phyloP scores from a whole-genome alignment of 768 basidiomycete species.

The Gloeopeniophorella convolvens region DNA sequence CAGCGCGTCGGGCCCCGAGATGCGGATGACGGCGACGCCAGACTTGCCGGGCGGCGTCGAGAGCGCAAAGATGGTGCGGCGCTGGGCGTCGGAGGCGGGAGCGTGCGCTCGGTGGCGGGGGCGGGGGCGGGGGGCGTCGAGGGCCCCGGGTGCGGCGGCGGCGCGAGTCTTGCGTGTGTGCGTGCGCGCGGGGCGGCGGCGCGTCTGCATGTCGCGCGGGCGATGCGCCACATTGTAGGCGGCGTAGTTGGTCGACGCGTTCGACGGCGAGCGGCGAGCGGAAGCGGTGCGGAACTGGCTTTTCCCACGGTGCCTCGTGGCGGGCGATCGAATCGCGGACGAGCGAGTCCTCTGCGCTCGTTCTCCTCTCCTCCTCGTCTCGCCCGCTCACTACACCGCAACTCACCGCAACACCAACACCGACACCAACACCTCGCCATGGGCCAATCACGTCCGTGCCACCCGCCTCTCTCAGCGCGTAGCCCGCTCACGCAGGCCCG shows the following conservation, averaged over 20 bases:
- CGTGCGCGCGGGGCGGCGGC: too few relatives aligned
- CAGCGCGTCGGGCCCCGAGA: conserved; percentile 72
- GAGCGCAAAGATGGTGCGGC: conserved; percentile 78
- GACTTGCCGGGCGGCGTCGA: conserved; percentile 84
- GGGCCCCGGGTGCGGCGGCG: too few relatives aligned
- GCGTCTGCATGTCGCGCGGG: too few relatives aligned
- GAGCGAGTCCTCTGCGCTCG: too few relatives aligned
- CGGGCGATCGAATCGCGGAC: too few relatives aligned
- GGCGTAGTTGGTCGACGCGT: too few relatives aligned
- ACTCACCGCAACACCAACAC: not conserved
- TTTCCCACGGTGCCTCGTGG: too few relatives aligned
- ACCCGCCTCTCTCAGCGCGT: not conserved
- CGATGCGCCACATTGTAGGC: too few relatives aligned
- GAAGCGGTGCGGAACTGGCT: too few relatives aligned
- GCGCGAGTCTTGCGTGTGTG: too few relatives aligned
- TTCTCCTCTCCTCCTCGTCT: not conserved
- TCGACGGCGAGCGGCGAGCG: too few relatives aligned
- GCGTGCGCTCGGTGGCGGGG: not conserved
- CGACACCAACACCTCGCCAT: conserved; percentile 35
- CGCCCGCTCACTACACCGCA: not conserved
- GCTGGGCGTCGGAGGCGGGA: conserved; percentile 45
- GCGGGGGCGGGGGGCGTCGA: too few relatives aligned
- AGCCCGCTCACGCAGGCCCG: conserved; percentile 3
- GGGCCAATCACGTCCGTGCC: conserved; percentile 77
- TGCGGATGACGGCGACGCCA: conserved; percentile 74